A percentile compares a stretch with the other conserved stretches of the same genome.
Evolutionary conservation across 2,329 filamentous ascomycete species (phyloP).

Genomic region (Curvularia sp.): DNA sequence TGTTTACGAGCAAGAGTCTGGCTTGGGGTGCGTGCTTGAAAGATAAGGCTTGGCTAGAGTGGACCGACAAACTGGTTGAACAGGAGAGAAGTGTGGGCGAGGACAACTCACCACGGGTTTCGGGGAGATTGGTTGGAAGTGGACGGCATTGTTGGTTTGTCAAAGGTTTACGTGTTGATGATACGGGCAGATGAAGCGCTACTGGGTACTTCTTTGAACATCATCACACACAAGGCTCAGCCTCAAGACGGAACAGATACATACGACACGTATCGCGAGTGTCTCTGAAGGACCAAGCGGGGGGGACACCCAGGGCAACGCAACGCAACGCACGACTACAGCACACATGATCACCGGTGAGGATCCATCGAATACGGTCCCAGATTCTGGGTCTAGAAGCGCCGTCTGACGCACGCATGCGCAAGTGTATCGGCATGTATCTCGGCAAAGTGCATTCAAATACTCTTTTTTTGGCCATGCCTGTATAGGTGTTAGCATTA

Average conservation of each 20-base stretch:
- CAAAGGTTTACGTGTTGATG: slow-evolving; percentile 11
- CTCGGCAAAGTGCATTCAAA: not conserved
- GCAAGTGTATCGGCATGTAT: not conserved
- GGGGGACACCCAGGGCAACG: not conserved
- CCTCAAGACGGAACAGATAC: not conserved
- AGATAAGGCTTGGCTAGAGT: slow-evolving; percentile 28
- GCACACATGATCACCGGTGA: not conserved
- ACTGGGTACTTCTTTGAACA: not conserved
- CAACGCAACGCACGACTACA: not conserved
- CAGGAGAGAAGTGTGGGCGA: slow-evolving; percentile 20
- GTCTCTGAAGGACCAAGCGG: not conserved
- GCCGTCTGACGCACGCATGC: not conserved
- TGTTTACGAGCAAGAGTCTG: slow-evolving; percentile 25
- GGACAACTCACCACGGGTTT: slow-evolving; percentile 22
- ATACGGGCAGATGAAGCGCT: not conserved
- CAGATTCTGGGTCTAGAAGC: not conserved
- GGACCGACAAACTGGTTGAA: slow-evolving; percentile 20
- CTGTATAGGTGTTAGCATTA: not conserved
- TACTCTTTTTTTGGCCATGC: not conserved
- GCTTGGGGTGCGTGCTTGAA: slow-evolving; percentile 39
- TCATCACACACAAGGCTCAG: not conserved
- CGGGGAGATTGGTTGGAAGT: slow-evolving; percentile 26
- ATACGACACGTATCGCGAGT: not conserved
- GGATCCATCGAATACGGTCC: not conserved
- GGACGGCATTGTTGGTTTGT: slow-evolving; percentile 29